A percentile compares a stretch with the other conserved stretches of the same genome.
Conservation (phyloP, 2,329 filamentous ascomycete species). For the Trichoderma brevicompactum region DNA sequence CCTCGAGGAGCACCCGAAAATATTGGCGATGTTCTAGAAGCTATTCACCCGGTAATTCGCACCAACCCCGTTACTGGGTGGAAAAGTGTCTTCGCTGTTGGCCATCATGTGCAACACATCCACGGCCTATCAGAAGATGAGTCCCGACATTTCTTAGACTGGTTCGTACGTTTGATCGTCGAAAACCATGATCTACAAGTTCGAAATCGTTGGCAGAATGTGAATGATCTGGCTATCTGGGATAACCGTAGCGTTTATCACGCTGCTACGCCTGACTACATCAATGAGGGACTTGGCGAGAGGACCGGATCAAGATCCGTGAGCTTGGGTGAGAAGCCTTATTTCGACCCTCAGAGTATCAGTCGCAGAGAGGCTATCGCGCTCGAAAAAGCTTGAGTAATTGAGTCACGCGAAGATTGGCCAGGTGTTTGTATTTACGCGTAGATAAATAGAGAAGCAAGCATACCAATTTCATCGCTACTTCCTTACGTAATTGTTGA, state of each 20-base stretch:
- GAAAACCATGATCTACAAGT: slow-evolving; percentile 64
- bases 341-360: slow-evolving; percentile 45
- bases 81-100: slow-evolving; percentile 59
- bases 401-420: background rate
- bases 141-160: slow-evolving; percentile 55
- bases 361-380: slow-evolving; percentile 46
- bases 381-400: background rate
- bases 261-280: slow-evolving; percentile 65
- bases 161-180: slow-evolving; percentile 53
- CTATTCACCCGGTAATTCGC: slow-evolving; percentile 59
- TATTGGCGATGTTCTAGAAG: slow-evolving; percentile 54
- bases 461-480: too few species aligned
- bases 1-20: slow-evolving; percentile 62
- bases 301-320: slow-evolving; percentile 49
- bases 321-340: slow-evolving; percentile 50
- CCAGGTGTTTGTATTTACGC: too few species aligned
- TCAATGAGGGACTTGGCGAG: slow-evolving; percentile 43
- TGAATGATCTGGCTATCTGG: slow-evolving; percentile 66
- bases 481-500: too few species aligned
- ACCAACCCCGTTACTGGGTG: slow-evolving; percentile 65
- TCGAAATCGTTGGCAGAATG: slow-evolving; percentile 54
- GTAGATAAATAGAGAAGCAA: too few species aligned
- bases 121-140: slow-evolving; percentile 60
- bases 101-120: slow-evolving; percentile 58
- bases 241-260: slow-evolving; percentile 61